Base-by-base conservation (phyloP, 2,329 filamentous ascomycete species). In the Madurella mycetomatis region DNA sequence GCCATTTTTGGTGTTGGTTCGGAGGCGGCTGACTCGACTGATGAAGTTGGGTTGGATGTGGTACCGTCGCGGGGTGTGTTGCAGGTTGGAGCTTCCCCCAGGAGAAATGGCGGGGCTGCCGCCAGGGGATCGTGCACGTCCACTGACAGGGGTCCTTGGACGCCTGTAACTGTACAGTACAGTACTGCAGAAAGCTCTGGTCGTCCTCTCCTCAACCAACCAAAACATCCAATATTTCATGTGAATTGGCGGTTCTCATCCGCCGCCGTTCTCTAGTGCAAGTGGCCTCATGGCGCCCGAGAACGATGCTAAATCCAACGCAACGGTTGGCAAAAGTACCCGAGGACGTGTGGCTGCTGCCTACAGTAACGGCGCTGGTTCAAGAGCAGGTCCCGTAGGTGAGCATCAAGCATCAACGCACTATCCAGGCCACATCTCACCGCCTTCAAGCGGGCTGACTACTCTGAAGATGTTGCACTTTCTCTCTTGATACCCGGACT, bases 401-500 rank as follows among this genome's bases (percentile, higher is more conserved):
- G 34, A 37, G 34, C 13, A 11, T 11, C 34, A 15, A 9, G 4
- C 34, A 9, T 25, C 25, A 25, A 25, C 25, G 7, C 25, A 25
- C 25, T 3, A 7, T 25, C 7, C 25, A 25, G 25, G 25, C 25
- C 25, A 25, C 25, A 7, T 25, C 25, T 37, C 34, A 37, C 11
- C 11, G 13, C 13, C 9, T 15, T 34, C 45, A 49, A 53, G 54
- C 5, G 13, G 2, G 15, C 46, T 53, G 9, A 53, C 31, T 1
- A 1, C 13, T 5, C 13, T 16, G n/a, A 25, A 64, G 61, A 65
- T 45, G 9, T 31, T 2, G 47, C 49, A 1, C 66, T 86, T 41
- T 69, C 73, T 50, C 66, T 84, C 59, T 71, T 85, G 47, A 75
- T 91, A 54, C 87, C 88, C 1, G 69, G 77, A 2, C 67, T 86